A percentile compares a stretch with the other conserved stretches of the same genome.
Conservation (phyloP, 2,329 filamentous ascomycete genomes). For the Stagonosporopsis chrysanthemi region DNA sequence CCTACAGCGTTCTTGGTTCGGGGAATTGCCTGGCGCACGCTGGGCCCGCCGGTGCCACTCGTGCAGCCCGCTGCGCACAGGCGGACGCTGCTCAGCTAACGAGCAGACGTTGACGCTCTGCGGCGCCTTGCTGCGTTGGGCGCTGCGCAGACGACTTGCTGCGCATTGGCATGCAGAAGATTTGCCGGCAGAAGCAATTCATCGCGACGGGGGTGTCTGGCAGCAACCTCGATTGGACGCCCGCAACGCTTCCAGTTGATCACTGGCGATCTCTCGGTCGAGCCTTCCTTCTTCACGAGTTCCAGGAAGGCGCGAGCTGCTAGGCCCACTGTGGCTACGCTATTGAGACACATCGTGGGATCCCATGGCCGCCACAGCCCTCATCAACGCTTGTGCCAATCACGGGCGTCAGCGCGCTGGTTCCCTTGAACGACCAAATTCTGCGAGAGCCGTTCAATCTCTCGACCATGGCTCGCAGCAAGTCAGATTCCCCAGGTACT, state of each 20-base stretch:
- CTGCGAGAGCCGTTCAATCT: conserved; percentile 23
- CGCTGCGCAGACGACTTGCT: neutral
- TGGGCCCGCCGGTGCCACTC: conserved; percentile 18
- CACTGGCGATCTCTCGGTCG: conserved; percentile 19
- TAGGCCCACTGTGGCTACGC: conserved; percentile 22
- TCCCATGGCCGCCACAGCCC: conserved; percentile 18
- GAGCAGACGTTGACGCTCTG: neutral
- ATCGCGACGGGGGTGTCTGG: conserved; percentile 11
- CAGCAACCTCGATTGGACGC: conserved; percentile 11
- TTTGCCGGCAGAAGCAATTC: conserved; percentile 8
- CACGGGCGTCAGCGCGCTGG: conserved; percentile 12
- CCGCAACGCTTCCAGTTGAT: conserved; percentile 15
- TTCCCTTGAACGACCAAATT: conserved; percentile 15
- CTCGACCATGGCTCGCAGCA: conserved; percentile 29
- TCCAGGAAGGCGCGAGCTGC: conserved; percentile 16
- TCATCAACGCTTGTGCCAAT: conserved; percentile 29
- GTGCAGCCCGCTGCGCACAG: conserved; percentile 10
- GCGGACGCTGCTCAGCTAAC: conserved; percentile 6
- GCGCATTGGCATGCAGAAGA: conserved; percentile 8
- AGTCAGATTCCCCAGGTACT: conserved; percentile 1
- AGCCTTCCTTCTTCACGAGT: conserved; percentile 24
- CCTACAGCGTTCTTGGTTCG: conserved; percentile 26
- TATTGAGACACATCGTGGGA: conserved; percentile 23
- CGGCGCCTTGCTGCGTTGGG: conserved; percentile 1
- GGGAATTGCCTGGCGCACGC: conserved; percentile 24